Evolutionary conservation across 345 rosid species (phyloP).

Genomic region (Excoecaria agallocha): DNA sequence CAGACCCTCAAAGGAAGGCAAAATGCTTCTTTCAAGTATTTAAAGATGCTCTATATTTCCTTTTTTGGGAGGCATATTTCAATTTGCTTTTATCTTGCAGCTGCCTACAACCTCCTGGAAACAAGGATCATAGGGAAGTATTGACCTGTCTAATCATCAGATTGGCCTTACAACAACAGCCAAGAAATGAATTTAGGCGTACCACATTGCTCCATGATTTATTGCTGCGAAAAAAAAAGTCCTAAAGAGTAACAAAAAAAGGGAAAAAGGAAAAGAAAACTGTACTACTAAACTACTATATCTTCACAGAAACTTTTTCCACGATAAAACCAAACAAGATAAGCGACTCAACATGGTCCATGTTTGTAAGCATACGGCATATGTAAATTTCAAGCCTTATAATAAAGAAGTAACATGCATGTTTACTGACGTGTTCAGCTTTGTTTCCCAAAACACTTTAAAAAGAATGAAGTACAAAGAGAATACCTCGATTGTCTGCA

Average conservation of each 20-base stretch:
- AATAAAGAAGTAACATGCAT: background rate
- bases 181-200: background rate
- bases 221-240: background rate
- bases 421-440: background rate
- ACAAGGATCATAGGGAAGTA: background rate
- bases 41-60: too few species aligned
- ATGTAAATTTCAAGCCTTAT: background rate
- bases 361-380: background rate
- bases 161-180: background rate
- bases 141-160: background rate
- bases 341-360: background rate
- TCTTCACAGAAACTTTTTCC: background rate
- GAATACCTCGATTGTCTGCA: slow-evolving; percentile 49
- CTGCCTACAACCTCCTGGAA: background rate
- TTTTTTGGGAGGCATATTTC: background rate
- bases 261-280: background rate
- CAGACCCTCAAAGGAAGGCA: too few species aligned
- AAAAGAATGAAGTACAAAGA: slow-evolving; percentile 6
- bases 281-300: background rate
- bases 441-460: background rate
- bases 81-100: background rate
- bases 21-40: too few species aligned
- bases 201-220: background rate
- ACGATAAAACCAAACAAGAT: background rate
- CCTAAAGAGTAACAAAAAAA: background rate